phyloP scores from a whole-genome alignment of 2,329 filamentous ascomycete species.

The Cordyceps javanica region DNA sequence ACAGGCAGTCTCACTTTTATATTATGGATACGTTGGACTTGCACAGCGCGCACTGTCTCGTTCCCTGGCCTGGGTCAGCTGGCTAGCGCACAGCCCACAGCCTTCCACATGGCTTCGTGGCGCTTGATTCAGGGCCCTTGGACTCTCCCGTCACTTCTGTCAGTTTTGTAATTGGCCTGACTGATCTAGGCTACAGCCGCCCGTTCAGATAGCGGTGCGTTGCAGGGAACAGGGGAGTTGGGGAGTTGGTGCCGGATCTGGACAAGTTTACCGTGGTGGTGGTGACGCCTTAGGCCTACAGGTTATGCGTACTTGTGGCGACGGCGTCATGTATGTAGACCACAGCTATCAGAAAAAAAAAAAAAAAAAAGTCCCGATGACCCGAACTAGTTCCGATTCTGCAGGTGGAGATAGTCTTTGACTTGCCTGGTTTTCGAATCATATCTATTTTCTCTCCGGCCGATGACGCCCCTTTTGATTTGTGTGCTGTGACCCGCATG shows the following conservation, averaged over 20 bases:
- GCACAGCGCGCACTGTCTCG: background rate
- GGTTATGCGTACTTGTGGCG: background rate
- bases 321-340: background rate
- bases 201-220: background rate
- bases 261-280: too few relatives aligned
- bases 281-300: background rate
- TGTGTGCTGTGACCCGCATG: too few relatives aligned
- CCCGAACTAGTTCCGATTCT: too few relatives aligned
- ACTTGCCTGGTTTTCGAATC: too few relatives aligned
- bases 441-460: too few relatives aligned
- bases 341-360: too few relatives aligned
- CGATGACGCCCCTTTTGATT: too few relatives aligned
- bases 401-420: too few relatives aligned
- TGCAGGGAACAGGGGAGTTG: constrained; percentile 1
- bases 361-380: background rate
- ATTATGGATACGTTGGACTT: constrained; percentile 5
- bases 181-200: background rate
- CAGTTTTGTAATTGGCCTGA: background rate
- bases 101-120: background rate
- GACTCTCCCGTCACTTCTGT: background rate
- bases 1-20: constrained; percentile 4
- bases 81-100: background rate
- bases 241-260: background rate
- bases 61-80: background rate
- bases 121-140: background rate